Base-by-base conservation (phyloP, 768 basidiomycete species). In the Amanita inopinata region DNA sequence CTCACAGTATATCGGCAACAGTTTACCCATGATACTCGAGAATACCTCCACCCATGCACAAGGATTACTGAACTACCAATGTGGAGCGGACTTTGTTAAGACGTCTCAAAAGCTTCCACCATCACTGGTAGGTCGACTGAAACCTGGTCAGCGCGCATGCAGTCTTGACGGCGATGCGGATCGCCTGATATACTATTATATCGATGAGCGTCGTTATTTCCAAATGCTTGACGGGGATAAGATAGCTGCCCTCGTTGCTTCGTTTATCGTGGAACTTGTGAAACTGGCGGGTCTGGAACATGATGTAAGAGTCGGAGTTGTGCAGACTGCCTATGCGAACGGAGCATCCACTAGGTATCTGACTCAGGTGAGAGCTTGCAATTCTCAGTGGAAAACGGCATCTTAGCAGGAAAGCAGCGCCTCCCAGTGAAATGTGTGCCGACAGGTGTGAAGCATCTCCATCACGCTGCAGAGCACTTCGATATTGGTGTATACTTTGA, bases 401-500 rank as follows among this genome's bases (percentile, higher is more conserved):
- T 22, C 33, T 28, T 14, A 23, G 25, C 9, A 27, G 15, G 5
- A 15, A 19, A 39, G 25, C 54, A 96, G 91, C 80, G 87, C 38
- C 74, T 98, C 24, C 93, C 96, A 28, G 91, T 98, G 17, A 83
- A 81, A 55, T 99, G 96, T 57, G 92, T 94, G 5, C 70, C 90
- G 2, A 99, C 96, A 11, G 96, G 96, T 19, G 96, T 99, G 47
- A 99, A 99, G 62, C 87, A 98, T 58, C 76, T 98, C 36, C 96
- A 99, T 58, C 93, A 97, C 56, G 96, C 93, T 11, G 96, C 96
- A 8, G 89, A 93, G 53, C 77, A 80, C 53, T 98, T 83, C 61
- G 76, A 90, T 56, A 74, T 99, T 43, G 96, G 96, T n/a, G 89
- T 99, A 33, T 99, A 99, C 64, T 99, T 99, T 54, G 96, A 99